phyloP scores from a whole-genome alignment of 1,284 basidiomycete species.

The Puccinia polysora region DNA sequence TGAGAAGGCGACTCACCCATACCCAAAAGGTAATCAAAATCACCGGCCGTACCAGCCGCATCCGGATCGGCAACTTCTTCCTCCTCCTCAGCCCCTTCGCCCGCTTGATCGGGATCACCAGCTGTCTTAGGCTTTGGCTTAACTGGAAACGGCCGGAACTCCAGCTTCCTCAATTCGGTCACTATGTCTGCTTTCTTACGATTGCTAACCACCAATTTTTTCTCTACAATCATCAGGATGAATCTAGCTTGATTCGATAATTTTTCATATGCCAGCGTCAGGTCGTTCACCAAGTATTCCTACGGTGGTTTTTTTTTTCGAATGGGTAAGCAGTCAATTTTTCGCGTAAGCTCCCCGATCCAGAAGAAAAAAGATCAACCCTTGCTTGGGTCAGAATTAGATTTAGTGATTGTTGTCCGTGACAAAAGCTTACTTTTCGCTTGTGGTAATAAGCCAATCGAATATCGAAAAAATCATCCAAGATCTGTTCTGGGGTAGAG shows the following conservation, averaged over 20 bases:
- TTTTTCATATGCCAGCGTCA: conserved; percentile 76
- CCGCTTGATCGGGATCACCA: conserved; percentile 61
- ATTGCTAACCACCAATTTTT: conserved; percentile 81
- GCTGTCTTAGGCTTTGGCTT: conserved; percentile 63
- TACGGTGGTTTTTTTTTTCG: conserved; percentile 53
- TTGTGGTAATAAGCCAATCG: conserved; percentile 88
- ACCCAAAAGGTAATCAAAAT: conserved; percentile 89
- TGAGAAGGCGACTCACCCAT: too few species aligned
- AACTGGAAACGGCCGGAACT: conserved; percentile 82
- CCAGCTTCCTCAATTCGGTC: conserved; percentile 70
- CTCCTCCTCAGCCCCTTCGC: conserved; percentile 63
- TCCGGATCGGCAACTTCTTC: conserved; percentile 56
- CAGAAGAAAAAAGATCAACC: neutral
- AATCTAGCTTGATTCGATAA: conserved; percentile 95
- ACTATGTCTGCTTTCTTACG: conserved; percentile 86
- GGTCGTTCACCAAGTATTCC: conserved; percentile 79
- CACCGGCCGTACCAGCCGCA: conserved; percentile 60
- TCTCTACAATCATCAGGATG: conserved; percentile 89
- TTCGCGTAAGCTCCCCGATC: too few species aligned
- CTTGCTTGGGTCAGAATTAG: neutral
- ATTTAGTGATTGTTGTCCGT: neutral
- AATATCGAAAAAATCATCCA: conserved; percentile 88
- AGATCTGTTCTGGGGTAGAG: conserved; percentile 78
- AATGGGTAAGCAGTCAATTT: too few species aligned
- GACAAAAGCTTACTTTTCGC: conserved; percentile 66